Evolutionary conservation across 2,329 filamentous ascomycete species (phyloP).

Genomic region (Neocucurbitaria cava): DNA sequence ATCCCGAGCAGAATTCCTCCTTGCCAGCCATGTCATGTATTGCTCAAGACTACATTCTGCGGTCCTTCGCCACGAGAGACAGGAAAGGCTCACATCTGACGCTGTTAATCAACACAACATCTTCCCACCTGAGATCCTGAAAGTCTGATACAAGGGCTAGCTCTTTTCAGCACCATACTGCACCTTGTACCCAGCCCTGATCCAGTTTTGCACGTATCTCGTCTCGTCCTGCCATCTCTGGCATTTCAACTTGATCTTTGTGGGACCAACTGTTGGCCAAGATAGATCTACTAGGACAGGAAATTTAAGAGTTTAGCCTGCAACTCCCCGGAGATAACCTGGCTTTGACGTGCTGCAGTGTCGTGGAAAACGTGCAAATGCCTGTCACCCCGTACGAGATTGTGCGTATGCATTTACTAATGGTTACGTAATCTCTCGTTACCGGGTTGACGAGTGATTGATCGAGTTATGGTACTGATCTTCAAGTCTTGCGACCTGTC

Average conservation of each 20-base stretch:
- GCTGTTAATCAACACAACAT: neutral
- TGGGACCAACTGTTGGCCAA: neutral
- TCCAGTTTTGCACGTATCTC: neutral
- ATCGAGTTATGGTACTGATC: neutral
- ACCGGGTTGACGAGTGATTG: neutral
- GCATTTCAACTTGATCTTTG: neutral
- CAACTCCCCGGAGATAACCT: neutral
- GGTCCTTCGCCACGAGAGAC: conserved; percentile 6
- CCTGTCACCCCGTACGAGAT: neutral
- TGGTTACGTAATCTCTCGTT: neutral
- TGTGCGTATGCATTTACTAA: neutral
- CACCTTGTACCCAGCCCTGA: neutral
- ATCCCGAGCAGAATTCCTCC: conserved; percentile 5
- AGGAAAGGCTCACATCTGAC: neutral
- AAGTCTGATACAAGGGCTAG: neutral
- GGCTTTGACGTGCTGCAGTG: neutral
- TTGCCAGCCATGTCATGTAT: conserved; percentile 1
- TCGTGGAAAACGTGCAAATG: neutral
- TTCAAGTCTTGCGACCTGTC: neutral
- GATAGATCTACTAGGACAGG: neutral
- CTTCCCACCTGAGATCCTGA: neutral
- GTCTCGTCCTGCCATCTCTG: neutral
- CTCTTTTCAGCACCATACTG: neutral
- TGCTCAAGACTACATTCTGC: neutral
- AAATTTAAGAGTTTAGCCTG: neutral